phyloP scores from a whole-genome alignment of 73 alveolate genomes.

The Halteria grandinella region DNA sequence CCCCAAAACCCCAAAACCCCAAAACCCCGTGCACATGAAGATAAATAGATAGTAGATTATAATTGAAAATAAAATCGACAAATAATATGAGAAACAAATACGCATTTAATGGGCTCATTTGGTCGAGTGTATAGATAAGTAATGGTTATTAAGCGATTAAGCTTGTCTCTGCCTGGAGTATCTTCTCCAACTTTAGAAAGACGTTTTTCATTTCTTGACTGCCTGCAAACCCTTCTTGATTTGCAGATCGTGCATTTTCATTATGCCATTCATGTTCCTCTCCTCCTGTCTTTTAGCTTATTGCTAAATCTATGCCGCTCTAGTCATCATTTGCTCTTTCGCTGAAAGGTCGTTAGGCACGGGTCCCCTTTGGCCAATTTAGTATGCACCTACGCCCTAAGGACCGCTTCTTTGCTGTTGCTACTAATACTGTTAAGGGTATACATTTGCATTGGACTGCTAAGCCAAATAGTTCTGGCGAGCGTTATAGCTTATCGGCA shows the following conservation, averaged over 20 bases:
- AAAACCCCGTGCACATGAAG: no score
- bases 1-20: no score
- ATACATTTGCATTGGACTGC: not conserved
- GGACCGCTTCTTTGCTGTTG: not conserved
- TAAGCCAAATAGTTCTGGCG: not conserved
- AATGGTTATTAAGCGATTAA: no score
- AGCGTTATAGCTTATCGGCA: not conserved
- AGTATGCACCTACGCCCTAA: not conserved
- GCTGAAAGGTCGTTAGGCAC: not conserved
- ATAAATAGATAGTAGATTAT: no score
- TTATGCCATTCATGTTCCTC: conserved; percentile 38
- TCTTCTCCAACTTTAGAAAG: no score
- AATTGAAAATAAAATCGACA: no score
- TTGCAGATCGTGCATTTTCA: conserved; percentile 62
- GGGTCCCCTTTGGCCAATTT: not conserved
- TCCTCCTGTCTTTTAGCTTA: conserved; percentile 1
- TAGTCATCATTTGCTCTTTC: conserved; percentile 24
- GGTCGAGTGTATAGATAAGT: no score
- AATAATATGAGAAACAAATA: no score
- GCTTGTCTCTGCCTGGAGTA: no score
- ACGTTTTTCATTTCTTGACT: conserved; percentile 1
- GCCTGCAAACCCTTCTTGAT: conserved; percentile 45
- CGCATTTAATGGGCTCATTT: no score
- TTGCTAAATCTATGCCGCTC: conserved; percentile 47
- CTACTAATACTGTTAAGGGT: not conserved